Base-by-base conservation (phyloP, 1,139 yeast genomes). In the Yamadazyma epiphylla region DNA sequence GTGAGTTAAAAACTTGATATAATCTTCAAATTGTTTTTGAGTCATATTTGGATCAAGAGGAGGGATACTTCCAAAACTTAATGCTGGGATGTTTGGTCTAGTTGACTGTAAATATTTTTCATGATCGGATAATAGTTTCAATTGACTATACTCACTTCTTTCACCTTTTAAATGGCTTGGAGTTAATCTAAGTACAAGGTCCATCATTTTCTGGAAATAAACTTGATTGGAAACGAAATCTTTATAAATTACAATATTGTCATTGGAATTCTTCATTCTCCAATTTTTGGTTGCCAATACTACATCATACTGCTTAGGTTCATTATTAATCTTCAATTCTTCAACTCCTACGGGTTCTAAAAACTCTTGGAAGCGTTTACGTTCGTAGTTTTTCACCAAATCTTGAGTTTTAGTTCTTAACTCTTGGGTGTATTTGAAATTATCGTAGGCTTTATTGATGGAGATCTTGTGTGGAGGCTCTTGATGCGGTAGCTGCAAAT, bases 1-100 rank as follows among this genome's bases (percentile, higher is more conserved):
- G 35, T 67, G 70, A 1, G 72, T 64, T 19, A 69, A 43, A 23
- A 49, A 48, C 36, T 64, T 58, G 13, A 68, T 61, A 32, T 63
- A 68, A 23, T 59, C 48, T 27, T 55, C 55, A 36, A 69, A 68
- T n/a, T 38, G 35, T 9, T 53, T 54, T n/a, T 37, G 30, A 0
- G 62, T 55, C 23, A 61, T 39, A 1, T 53, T 55, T 2, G 33
- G 20, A 3, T 70, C 64, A 9, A 63, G 42, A 4, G 55, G 51
- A 0, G 74, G 72, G 1, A 68, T 33, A 33, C 64, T 70, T 8
- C 44, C 43, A 35, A 54, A 64, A 22, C 42, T 48, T 31, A 41
- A 50, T 22, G 46, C 43, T 2, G 64, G 62, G 6, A 38, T 33
- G 4, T 39, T 33, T 15, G 26, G 40, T 13, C 37, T 45, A 4